A percentile compares a stretch with the other conserved stretches of the same genome.
Evolutionary conservation across 805 yeast genomes (phyloP).

Genomic region (Suhomyces xylopsoci): DNA sequence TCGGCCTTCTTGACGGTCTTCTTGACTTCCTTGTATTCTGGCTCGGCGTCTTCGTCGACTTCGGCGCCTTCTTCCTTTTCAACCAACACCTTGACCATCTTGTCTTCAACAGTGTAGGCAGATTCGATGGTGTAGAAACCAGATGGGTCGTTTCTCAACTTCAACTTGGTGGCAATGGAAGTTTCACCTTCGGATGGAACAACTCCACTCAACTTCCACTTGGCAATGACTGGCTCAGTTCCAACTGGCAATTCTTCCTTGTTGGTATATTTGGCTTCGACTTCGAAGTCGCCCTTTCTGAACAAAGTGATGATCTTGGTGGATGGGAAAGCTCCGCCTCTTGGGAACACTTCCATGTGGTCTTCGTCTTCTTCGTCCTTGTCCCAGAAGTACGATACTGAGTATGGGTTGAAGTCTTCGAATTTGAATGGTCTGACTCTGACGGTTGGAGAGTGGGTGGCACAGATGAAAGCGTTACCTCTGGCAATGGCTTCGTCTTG

Average conservation of each 20-base stretch:
- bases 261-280: slow-evolving; percentile 83
- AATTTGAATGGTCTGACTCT: slow-evolving; percentile 98
- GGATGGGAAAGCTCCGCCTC: slow-evolving; percentile 88
- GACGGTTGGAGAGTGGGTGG: slow-evolving; percentile 97
- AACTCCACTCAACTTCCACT: slow-evolving; percentile 87
- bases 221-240: slow-evolving; percentile 63
- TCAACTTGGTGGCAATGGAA: slow-evolving; percentile 80
- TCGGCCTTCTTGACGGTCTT: slow-evolving; percentile 90
- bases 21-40: slow-evolving; percentile 85
- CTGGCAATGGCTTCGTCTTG: slow-evolving; percentile 99
- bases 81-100: slow-evolving; percentile 81
- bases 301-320: slow-evolving; percentile 92
- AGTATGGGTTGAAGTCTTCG: slow-evolving; percentile 88
- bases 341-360: slow-evolving; percentile 95
- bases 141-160: slow-evolving; percentile 95
- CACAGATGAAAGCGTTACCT: slow-evolving; percentile 99
- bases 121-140: slow-evolving; percentile 92
- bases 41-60: slow-evolving; percentile 65
- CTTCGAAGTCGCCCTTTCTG: slow-evolving; percentile 84
- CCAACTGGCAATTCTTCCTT: slow-evolving; percentile 70
- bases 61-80: slow-evolving; percentile 55
- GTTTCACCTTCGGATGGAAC: slow-evolving; percentile 72
- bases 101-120: slow-evolving; percentile 93
- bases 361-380: slow-evolving; percentile 87
- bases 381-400: slow-evolving; percentile 95